A percentile compares a stretch with the other conserved stretches of the same genome.
Conservation (phyloP, 2,329 filamentous ascomycete species). For the Colletotrichum spinosum region DNA sequence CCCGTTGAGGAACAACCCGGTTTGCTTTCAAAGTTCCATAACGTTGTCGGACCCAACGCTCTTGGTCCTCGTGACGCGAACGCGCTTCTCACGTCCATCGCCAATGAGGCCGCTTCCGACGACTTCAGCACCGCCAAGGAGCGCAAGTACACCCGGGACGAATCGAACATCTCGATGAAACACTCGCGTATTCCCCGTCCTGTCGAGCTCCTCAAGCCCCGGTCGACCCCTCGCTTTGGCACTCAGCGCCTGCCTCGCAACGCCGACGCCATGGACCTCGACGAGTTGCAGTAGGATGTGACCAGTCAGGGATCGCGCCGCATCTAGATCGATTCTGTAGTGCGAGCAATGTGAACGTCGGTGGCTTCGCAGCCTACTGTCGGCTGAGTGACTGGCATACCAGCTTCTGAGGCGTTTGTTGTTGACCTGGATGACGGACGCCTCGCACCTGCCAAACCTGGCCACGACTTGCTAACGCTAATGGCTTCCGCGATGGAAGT, state of each 20-base stretch:
- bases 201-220: conserved; percentile 38
- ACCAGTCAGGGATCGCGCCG: conserved; percentile 6
- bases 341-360: too few species aligned
- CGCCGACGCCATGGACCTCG: conserved; percentile 43
- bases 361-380: too few species aligned
- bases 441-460: not conserved
- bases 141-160: conserved; percentile 16
- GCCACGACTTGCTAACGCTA: too few species aligned
- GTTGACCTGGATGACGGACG: too few species aligned
- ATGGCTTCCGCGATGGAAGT: too few species aligned
- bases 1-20: conserved; percentile 22
- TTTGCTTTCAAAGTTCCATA: conserved; percentile 19
- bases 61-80: conserved; percentile 46
- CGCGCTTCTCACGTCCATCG: conserved; percentile 36
- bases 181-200: conserved; percentile 40
- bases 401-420: too few species aligned
- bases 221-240: conserved; percentile 43
- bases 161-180: conserved; percentile 8
- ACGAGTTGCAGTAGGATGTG: conserved; percentile 49
- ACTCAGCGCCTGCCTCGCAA: conserved; percentile 42
- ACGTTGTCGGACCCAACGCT: conserved; percentile 14
- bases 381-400: too few species aligned
- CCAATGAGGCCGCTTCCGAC: conserved; percentile 17
- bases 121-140: conserved; percentile 15
- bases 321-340: conserved; percentile 17